phyloP scores from a whole-genome alignment of 139 green algal genomes.

The Coelastrella sp. region DNA sequence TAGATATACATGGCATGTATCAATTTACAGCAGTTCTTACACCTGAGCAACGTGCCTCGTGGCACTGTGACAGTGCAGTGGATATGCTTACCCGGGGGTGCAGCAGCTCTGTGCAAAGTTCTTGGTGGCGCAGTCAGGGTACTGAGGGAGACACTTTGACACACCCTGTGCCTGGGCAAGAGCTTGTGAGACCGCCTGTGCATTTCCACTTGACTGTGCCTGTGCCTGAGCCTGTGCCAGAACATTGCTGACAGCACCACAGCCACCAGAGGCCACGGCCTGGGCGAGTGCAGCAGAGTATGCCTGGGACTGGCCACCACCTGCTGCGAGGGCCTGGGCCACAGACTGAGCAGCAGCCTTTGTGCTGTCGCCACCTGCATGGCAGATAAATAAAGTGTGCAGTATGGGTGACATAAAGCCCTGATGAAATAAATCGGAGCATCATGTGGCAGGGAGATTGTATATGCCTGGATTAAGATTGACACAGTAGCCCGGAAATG shows the following conservation, averaged over 20 bases:
- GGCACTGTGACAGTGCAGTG: neutral
- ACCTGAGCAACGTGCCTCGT: neutral
- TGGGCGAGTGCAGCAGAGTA: constrained; percentile 42
- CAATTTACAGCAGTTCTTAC: neutral
- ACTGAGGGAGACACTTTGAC: constrained; percentile 1
- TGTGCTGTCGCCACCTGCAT: neutral
- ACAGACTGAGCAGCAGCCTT: constrained; percentile 45
- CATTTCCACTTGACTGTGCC: constrained; percentile 29
- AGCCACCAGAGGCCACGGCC: constrained; percentile 42
- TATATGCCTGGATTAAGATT: neutral
- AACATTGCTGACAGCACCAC: constrained; percentile 45
- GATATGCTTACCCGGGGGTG: neutral
- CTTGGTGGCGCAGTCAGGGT: constrained; percentile 37
- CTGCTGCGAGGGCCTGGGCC: constrained; percentile 36
- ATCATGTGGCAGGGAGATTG: neutral
- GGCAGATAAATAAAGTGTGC: neutral
- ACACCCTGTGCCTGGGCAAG: constrained; percentile 36
- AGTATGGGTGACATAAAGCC: neutral
- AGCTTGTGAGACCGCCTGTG: constrained; percentile 35
- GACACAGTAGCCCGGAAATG: no score
- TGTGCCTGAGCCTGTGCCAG: constrained; percentile 47
- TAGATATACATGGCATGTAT: neutral
- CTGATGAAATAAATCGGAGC: neutral
- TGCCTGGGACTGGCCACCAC: constrained; percentile 34
- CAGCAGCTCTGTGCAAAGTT: constrained; percentile 9